Conservation (phyloP, 805 yeast species). For the Novakomyces olei region DNA sequence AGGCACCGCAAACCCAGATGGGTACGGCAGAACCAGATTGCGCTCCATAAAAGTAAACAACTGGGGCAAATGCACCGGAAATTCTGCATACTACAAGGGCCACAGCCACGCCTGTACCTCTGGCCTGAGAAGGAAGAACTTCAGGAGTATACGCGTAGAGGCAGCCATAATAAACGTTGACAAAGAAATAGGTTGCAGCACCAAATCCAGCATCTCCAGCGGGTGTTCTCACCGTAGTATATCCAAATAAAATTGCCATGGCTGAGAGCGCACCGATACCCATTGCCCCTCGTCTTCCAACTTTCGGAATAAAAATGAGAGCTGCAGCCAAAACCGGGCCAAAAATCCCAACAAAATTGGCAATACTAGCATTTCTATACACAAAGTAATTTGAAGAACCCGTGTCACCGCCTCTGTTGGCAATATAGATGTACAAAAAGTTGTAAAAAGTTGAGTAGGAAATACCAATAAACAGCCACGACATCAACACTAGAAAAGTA, state of each 20-base stretch:
- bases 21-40: conserved; percentile 28
- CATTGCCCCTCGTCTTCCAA: conserved; percentile 40
- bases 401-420: no score
- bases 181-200: neutral
- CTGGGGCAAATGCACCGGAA: conserved; percentile 26
- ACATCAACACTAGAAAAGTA: no score
- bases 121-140: conserved; percentile 17
- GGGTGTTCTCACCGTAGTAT: conserved; percentile 36
- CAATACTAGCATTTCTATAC: no score
- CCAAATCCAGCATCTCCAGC: conserved; percentile 26
- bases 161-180: conserved; percentile 20
- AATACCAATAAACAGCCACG: no score
- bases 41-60: conserved; percentile 26
- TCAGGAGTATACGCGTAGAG: conserved; percentile 30
- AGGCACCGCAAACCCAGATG: conserved; percentile 25
- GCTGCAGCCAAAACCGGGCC: no score
- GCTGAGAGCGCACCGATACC: conserved; percentile 28
- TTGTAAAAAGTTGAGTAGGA: no score
- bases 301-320: conserved; percentile 8
- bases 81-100: conserved; percentile 25
- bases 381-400: no score
- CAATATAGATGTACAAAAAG: no score
- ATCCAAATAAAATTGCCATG: conserved; percentile 38
- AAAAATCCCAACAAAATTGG: no score
- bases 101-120: conserved; percentile 28